Evolutionary conservation across 768 basidiomycete species (phyloP).

Genomic region (Pisolithus tinctorius): DNA sequence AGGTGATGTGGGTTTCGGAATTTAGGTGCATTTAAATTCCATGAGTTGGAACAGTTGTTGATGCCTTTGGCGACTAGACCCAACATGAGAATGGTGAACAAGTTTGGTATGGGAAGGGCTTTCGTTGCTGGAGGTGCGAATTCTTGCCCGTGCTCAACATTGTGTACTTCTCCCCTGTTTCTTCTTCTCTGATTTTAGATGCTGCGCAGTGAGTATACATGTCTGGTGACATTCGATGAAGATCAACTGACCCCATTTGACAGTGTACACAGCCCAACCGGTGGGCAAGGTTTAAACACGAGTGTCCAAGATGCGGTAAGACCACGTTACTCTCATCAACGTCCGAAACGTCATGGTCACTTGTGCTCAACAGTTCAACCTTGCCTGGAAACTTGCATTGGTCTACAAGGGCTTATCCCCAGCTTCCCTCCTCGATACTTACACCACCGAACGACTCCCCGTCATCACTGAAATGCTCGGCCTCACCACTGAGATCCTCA

Average conservation of each 20-base stretch:
- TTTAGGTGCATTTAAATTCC: conserved; percentile 18
- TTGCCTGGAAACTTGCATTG: conserved; percentile 37
- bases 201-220: neutral
- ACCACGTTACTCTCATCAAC: neutral
- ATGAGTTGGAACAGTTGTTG: too few relatives aligned
- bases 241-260: neutral
- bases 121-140: too few relatives aligned
- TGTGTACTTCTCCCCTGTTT: too few relatives aligned
- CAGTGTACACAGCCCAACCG: conserved; percentile 34
- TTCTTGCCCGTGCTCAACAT: too few relatives aligned
- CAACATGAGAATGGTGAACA: conserved; percentile 13
- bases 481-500: conserved; percentile 18
- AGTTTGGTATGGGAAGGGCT: neutral
- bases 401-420: conserved; percentile 9
- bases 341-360: too few relatives aligned
- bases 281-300: conserved; percentile 28
- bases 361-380: conserved; percentile 25
- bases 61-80: neutral
- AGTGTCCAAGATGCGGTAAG: conserved; percentile 6
- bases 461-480: conserved; percentile 36
- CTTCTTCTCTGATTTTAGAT: too few relatives aligned
- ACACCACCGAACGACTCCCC: conserved; percentile 34
- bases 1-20: conserved; percentile 18
- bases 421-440: conserved; percentile 29
- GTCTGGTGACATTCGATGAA: neutral